A percentile compares a stretch with the other conserved stretches of the same genome.
Conservation (phyloP, 1,284 basidiomycete genomes). For the Pterula multifida region DNA sequence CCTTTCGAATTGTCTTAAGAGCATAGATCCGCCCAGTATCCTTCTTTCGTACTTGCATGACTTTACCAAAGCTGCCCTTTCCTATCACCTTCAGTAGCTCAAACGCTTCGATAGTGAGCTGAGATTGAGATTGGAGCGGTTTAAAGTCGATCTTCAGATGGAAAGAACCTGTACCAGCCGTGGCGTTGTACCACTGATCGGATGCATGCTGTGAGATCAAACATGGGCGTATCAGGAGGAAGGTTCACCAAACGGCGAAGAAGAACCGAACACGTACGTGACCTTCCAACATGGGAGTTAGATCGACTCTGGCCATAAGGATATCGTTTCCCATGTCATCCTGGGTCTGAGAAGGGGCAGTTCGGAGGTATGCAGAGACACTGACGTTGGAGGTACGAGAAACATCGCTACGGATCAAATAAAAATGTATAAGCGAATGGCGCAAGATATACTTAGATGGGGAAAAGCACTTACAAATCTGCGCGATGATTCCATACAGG, state of each 20-base stretch:
- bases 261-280: slow-evolving; percentile 35
- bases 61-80: slow-evolving; percentile 96
- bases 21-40: slow-evolving; percentile 98
- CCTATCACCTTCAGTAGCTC: slow-evolving; percentile 98
- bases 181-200: slow-evolving; percentile 84
- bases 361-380: slow-evolving; percentile 81
- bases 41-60: slow-evolving; percentile 98
- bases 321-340: slow-evolving; percentile 84
- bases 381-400: slow-evolving; percentile 85
- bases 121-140: slow-evolving; percentile 67
- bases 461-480: slow-evolving; percentile 65
- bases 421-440: not conserved
- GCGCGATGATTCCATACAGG: slow-evolving; percentile 96
- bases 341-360: slow-evolving; percentile 49
- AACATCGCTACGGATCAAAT: slow-evolving; percentile 48
- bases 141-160: slow-evolving; percentile 95
- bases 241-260: slow-evolving; percentile 3
- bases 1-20: slow-evolving; percentile 97
- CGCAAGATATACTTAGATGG: slow-evolving; percentile 4
- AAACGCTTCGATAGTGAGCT: slow-evolving; percentile 90
- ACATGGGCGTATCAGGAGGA: slow-evolving; percentile 8
- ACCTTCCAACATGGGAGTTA: slow-evolving; percentile 78
- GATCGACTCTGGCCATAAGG: slow-evolving; percentile 84
- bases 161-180: slow-evolving; percentile 81
- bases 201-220: slow-evolving; percentile 41